These are phyloP conservation scores for Styphnolobium japonicum DNA, from an alignment of 306 rosid genomes.

Conservation along the genomic window DNA sequence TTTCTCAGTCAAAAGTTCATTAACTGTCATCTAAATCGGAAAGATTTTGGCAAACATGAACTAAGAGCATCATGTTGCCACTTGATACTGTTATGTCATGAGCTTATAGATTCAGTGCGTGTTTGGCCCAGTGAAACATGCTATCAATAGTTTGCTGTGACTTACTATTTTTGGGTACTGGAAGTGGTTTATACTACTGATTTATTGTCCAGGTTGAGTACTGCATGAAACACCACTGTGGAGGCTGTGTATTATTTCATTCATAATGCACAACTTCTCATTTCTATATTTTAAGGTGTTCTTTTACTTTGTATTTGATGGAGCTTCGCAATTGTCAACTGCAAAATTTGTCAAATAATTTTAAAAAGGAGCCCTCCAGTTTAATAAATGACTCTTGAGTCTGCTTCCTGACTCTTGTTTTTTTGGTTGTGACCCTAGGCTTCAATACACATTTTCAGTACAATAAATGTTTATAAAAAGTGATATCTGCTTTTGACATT, in stretches of 20 bases:
- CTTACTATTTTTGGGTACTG: neutral
- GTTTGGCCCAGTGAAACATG: constrained; percentile 2
- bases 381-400: constrained; percentile 2
- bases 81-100: neutral
- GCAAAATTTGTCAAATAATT: neutral
- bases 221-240: neutral
- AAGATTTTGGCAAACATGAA: constrained; percentile 1
- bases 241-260: constrained; percentile 1
- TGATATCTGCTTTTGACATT: constrained; percentile 14
- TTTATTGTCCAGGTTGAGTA: constrained; percentile 1
- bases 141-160: neutral
- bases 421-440: constrained; percentile 19
- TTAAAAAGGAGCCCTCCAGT: neutral
- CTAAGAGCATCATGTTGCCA: neutral
- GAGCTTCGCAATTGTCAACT: constrained; percentile 1
- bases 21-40: constrained; percentile 10
- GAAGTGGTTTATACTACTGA: neutral
- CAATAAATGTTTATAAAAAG: neutral
- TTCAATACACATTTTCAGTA: neutral
- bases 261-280: neutral
- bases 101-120: neutral
- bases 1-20: constrained; percentile 20
- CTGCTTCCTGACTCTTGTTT: constrained; percentile 11
- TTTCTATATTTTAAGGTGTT: neutral
- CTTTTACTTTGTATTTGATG: constrained; percentile 9